These are phyloP conservation scores for Phoenix dactylifera DNA, from an alignment of 176 grass and related monocot species.

Conservation along the genomic window DNA sequence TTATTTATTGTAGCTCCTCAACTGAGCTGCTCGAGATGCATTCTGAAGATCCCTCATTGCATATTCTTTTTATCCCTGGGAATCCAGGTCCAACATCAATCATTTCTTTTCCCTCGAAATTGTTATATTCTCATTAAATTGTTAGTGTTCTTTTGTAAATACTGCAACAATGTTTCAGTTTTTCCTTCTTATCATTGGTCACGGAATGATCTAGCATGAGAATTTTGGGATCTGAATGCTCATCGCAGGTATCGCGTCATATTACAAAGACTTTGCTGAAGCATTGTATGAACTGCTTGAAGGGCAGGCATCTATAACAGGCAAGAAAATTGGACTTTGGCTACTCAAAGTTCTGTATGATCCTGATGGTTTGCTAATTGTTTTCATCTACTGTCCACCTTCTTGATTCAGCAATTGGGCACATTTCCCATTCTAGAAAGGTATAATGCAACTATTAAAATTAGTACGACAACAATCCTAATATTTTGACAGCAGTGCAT, in stretches of 20 bases:
- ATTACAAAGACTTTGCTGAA: conserved; percentile 67
- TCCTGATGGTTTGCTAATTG: neutral
- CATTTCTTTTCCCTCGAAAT: too few species aligned
- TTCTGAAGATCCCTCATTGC: conserved; percentile 48
- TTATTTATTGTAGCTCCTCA: conserved; percentile 34
- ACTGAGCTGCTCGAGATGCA: conserved; percentile 67
- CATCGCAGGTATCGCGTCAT: conserved; percentile 54
- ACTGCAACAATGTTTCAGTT: neutral
- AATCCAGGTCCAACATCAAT: conserved; percentile 50
- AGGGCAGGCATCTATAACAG: conserved; percentile 60
- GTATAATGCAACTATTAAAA: conserved; percentile 17
- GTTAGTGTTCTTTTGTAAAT: too few species aligned
- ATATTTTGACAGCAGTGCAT: too few species aligned
- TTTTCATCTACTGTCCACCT: neutral
- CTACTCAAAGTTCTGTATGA: neutral
- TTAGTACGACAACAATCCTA: too few species aligned
- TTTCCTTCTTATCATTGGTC: neutral
- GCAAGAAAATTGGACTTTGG: conserved; percentile 17
- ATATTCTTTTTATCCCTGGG: conserved; percentile 62
- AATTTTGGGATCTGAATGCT: neutral
- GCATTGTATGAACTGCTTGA: conserved; percentile 57
- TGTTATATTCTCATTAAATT: too few species aligned
- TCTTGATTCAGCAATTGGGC: conserved; percentile 46
- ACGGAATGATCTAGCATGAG: neutral
- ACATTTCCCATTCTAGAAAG: conserved; percentile 61